A percentile compares a stretch with the other conserved stretches of the same genome.
Evolutionary conservation across 192 early-diverging fungal genomes (phyloP).

Genomic region (Podila epigama): DNA sequence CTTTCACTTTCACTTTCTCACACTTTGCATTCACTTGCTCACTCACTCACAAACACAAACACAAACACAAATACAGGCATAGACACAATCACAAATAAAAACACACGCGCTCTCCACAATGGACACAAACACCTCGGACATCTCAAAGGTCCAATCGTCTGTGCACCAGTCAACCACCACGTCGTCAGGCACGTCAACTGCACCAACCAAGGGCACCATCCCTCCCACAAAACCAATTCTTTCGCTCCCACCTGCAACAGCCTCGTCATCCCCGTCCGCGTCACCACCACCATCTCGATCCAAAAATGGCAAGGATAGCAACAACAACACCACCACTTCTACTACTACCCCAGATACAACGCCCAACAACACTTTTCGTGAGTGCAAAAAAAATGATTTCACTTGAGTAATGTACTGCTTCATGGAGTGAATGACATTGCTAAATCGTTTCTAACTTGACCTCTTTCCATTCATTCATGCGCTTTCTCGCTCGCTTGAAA

Average conservation of each 20-base stretch:
- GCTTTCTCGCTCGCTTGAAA: background rate
- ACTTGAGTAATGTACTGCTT: too few species aligned
- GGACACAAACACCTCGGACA: background rate
- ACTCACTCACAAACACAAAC: background rate
- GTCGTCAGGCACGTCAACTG: background rate
- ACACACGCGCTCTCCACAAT: too few species aligned
- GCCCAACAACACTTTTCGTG: background rate
- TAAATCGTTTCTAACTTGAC: too few species aligned
- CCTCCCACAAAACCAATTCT: background rate
- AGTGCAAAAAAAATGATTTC: background rate
- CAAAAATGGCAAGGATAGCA: background rate
- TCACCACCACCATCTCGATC: background rate
- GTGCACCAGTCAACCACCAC: background rate
- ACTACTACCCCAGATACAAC: background rate
- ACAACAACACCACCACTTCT: too few species aligned
- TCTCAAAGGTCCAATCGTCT: background rate
- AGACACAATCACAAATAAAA: too few species aligned
- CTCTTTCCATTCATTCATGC: background rate
- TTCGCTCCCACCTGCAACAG: background rate
- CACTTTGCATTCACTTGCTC: background rate
- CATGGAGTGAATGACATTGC: too few species aligned
- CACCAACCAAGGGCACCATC: too few species aligned
- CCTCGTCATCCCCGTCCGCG: background rate
- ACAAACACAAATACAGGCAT: too few species aligned
- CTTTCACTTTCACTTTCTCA: background rate